Base-by-base conservation (phyloP, 2,329 filamentous ascomycete genomes). In the Ophiognomonia clavigignenti-juglandacearum region DNA sequence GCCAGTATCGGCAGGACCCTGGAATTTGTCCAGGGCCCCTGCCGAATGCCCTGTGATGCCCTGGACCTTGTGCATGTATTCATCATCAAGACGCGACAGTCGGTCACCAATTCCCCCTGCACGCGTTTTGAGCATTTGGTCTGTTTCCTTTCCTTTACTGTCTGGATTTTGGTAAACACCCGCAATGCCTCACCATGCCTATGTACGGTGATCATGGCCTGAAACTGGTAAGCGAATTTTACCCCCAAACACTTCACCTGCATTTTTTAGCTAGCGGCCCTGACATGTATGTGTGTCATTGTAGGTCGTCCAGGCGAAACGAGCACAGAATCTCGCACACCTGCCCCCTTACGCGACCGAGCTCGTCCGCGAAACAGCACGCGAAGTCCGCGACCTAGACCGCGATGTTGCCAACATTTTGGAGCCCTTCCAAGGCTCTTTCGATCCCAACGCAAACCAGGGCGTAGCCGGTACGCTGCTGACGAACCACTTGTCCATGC, bases 221-320 rank as follows among this genome's bases (percentile, higher is more conserved):
- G 64, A 95, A 95, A 69, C 71, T 96, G 68, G 88, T 92, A 69
- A 59, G 70, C 56, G 43, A 31, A 42, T 31, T 37, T 42, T n/a
- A 39, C 26, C 44, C 43, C 50, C 27, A 39, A 7, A 16, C 11
- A 27, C 22, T 34, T 45, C 31, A 48, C n/a, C 32, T 39, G 39
- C 24, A 6, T 26, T 26, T 10, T 26, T 43, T 50, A 40, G 58
- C 53, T 43, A 56, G 56, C 51, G 43, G 39, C 38, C 23, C 39
- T 39, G 19, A 41, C 39, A 36, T 18, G 34, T 16, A 42, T n/a
- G n/a, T n/a, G n/a, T n/a, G n/a, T n/a, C n/a, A 18, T 39, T 16
- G 23, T 56, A 96, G 88, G 91, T 95, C 58, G 86, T 92, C 73
- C 88, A 97, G 74, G 93, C 93, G 64, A 97, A 97, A 76, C 83